These are phyloP conservation scores for Rhynchospora breviuscula DNA, from an alignment of 176 grass and related monocot genomes.

Conservation along the genomic window DNA sequence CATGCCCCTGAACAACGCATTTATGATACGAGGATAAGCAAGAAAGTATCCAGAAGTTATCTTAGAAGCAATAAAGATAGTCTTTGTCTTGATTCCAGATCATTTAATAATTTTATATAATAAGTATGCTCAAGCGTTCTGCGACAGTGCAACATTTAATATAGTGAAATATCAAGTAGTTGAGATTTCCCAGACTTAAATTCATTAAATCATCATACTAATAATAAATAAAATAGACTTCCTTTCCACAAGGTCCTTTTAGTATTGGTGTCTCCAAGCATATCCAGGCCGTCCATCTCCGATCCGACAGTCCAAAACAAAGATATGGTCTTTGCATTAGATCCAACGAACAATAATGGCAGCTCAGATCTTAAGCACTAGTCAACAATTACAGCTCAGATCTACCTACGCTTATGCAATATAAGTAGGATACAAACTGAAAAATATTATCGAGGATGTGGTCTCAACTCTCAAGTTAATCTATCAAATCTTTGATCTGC, in stretches of 20 bases:
- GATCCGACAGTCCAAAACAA: background rate
- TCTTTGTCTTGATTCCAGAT: background rate
- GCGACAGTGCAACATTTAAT: background rate
- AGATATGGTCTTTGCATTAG: background rate
- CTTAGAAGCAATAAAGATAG: background rate
- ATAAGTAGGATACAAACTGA: background rate
- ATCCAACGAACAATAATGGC: background rate
- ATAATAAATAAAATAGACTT: background rate
- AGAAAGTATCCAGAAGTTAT: background rate
- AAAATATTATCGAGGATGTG: background rate
- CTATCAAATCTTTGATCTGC: background rate
- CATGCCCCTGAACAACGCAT: background rate
- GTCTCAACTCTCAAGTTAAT: background rate
- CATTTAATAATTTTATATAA: background rate
- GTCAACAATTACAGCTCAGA: background rate
- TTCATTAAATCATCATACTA: background rate
- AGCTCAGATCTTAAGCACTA: background rate
- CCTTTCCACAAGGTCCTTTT: background rate
- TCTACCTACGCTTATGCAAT: background rate
- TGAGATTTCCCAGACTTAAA: conserved; percentile 2
- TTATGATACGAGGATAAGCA: background rate
- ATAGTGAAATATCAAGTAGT: background rate
- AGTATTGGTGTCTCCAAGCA: background rate
- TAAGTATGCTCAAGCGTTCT: background rate
- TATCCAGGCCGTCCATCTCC: background rate